Conservation (phyloP, 1,139 yeast genomes). For the Pichia sp. region DNA sequence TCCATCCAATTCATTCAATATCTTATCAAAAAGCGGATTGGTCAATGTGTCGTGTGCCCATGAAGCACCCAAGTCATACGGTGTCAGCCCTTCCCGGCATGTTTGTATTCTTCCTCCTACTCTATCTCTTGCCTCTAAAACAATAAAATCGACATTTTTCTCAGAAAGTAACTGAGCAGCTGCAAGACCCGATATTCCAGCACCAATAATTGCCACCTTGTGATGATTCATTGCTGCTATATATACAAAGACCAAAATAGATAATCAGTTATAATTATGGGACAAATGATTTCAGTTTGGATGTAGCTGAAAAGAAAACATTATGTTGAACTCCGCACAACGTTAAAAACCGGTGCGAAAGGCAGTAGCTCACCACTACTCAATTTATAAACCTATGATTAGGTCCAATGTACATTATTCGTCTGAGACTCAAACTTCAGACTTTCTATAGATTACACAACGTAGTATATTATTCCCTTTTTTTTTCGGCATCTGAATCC, state of each 20-base stretch:
- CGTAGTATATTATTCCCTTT: too few relatives aligned
- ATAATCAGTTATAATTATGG: too few relatives aligned
- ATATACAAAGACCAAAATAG: too few relatives aligned
- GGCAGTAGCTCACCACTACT: too few relatives aligned
- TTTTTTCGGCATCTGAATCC: constrained; percentile 29
- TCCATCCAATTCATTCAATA: constrained; percentile 24
- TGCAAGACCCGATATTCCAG: constrained; percentile 77
- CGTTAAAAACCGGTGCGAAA: neutral
- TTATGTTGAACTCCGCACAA: neutral
- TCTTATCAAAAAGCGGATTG: constrained; percentile 62
- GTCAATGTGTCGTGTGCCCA: constrained; percentile 84
- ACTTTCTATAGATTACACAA: too few relatives aligned
- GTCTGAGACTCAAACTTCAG: too few relatives aligned
- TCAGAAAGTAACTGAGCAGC: constrained; percentile 60
- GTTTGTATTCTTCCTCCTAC: constrained; percentile 59
- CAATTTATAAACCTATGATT: too few relatives aligned
- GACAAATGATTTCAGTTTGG: too few relatives aligned
- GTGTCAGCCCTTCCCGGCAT: constrained; percentile 25
- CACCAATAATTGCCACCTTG: constrained; percentile 60
- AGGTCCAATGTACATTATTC: too few relatives aligned
- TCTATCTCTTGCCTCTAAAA: constrained; percentile 55
- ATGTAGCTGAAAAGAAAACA: neutral
- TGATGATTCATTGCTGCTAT: constrained; percentile 16
- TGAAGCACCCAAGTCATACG: constrained; percentile 77
- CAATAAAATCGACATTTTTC: constrained; percentile 40